Conservation (phyloP, 768 basidiomycete genomes). For the Chalciporus sphaerocephalus region DNA sequence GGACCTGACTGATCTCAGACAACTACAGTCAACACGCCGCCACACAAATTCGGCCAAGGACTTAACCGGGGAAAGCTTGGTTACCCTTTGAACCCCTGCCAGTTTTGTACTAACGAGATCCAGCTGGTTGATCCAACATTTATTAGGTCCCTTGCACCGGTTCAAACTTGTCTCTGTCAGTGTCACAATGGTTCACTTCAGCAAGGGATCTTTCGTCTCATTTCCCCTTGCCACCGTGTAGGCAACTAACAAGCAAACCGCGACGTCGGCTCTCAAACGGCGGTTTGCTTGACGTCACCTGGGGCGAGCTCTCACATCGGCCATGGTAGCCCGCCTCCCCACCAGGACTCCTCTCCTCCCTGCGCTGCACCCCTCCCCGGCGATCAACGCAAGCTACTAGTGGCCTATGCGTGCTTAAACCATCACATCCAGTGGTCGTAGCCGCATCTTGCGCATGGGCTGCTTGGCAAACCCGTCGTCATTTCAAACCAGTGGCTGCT, state of each 20-base stretch:
- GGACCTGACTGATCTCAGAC: conserved; percentile 25
- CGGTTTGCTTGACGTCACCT: conserved; percentile 20
- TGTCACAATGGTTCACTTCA: not conserved
- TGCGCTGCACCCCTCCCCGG: not conserved
- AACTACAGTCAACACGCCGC: conserved; percentile 27
- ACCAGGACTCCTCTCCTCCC: not conserved
- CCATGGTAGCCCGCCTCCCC: conserved; percentile 16
- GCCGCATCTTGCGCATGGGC: not conserved
- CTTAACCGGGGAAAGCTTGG: conserved; percentile 14
- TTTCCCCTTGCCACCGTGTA: conserved; percentile 3
- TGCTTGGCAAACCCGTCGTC: not conserved
- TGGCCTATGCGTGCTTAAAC: not conserved
- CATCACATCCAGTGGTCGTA: not conserved
- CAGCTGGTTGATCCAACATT: conserved; percentile 7
- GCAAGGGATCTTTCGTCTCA: conserved; percentile 14
- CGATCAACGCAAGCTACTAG: not conserved
- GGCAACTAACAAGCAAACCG: conserved; percentile 12
- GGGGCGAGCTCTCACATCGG: conserved; percentile 28
- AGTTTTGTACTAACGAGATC: conserved; percentile 14
- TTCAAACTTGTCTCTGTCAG: conserved; percentile 11
- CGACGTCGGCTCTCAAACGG: conserved; percentile 23
- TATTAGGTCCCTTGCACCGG: conserved; percentile 9
- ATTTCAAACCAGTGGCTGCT: not conserved
- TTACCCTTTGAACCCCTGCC: not conserved
- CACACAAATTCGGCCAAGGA: conserved; percentile 22